Conservation (phyloP, 2,329 filamentous ascomycete genomes). For the Neofusicoccum kwambonambiense region DNA sequence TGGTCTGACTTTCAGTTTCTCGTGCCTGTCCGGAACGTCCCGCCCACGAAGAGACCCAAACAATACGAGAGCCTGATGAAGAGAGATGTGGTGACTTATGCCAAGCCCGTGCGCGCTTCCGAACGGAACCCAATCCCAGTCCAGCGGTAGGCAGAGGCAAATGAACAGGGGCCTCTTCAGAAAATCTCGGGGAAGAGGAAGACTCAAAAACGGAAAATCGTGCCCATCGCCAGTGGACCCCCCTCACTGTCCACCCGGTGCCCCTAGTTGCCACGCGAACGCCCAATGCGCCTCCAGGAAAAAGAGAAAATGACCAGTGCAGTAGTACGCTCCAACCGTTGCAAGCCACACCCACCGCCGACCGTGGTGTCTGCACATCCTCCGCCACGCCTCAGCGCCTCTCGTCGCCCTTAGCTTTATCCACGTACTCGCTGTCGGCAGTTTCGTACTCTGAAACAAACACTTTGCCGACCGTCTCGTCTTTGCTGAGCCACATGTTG, state of each 20-base stretch:
- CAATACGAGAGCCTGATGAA: not conserved
- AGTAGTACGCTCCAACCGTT: not conserved
- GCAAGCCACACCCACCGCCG: not conserved
- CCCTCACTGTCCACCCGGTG: not conserved
- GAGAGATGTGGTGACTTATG: not conserved
- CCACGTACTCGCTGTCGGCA: conserved; percentile 68
- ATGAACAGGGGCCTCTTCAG: conserved; percentile 3
- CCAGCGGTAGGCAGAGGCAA: not conserved
- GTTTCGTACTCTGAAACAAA: conserved; percentile 76
- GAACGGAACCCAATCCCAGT: not conserved
- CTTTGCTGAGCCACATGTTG: conserved; percentile 76
- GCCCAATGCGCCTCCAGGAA: conserved; percentile 12
- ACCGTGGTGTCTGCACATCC: not conserved
- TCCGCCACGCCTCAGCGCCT: not conserved
- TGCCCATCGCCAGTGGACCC: not conserved
- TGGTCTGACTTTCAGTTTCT: not conserved
- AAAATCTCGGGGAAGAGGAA: conserved; percentile 12
- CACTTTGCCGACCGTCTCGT: conserved; percentile 66
- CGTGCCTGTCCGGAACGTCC: not conserved
- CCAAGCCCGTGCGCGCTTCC: conserved; percentile 4
- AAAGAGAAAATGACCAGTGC: not conserved
- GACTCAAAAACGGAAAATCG: not conserved
- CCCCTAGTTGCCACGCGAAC: conserved; percentile 11
- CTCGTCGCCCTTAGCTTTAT: conserved; percentile 55
- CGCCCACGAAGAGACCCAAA: not conserved